A percentile compares a stretch with the other conserved stretches of the same genome.
These are phyloP conservation scores for Athelia sp. DNA, from an alignment of 1,284 basidiomycete genomes.

Conservation along the genomic window DNA sequence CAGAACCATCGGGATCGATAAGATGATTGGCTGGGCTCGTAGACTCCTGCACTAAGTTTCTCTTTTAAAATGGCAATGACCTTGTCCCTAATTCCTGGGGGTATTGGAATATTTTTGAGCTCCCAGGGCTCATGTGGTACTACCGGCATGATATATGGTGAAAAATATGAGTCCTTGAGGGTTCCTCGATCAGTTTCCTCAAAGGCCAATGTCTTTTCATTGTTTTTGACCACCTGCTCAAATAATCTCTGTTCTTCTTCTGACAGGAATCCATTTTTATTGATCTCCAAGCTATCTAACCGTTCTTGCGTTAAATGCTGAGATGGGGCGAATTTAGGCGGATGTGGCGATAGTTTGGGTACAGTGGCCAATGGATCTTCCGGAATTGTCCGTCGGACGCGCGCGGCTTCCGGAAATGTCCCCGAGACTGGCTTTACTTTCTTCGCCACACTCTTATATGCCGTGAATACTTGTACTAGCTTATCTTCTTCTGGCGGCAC, in stretches of 20 bases:
- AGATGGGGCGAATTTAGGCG: slow-evolving; percentile 5
- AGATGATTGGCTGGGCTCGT: slow-evolving; percentile 17
- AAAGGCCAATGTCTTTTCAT: slow-evolving; percentile 26
- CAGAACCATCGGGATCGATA: slow-evolving; percentile 26
- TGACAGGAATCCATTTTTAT: slow-evolving; percentile 19
- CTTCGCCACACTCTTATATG: slow-evolving; percentile 8
- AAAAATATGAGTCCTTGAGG: slow-evolving; percentile 29
- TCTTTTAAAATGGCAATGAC: slow-evolving; percentile 25
- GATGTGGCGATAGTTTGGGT: slow-evolving; percentile 1
- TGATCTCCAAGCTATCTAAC: slow-evolving; percentile 15
- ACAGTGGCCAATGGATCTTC: slow-evolving; percentile 7
- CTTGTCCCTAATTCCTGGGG: slow-evolving; percentile 28
- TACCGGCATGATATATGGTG: slow-evolving; percentile 26
- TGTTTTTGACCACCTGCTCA: slow-evolving; percentile 20
- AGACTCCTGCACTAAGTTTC: slow-evolving; percentile 20
- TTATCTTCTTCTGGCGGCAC: no score
- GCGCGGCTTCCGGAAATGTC: slow-evolving; percentile 5
- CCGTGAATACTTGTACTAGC: slow-evolving; percentile 1
- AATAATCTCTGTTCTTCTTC: slow-evolving; percentile 26
- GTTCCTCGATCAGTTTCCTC: slow-evolving; percentile 27
- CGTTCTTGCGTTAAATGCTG: slow-evolving; percentile 6
- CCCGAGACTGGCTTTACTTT: slow-evolving; percentile 8
- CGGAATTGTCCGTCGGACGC: slow-evolving; percentile 5
- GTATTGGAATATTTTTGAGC: slow-evolving; percentile 31
- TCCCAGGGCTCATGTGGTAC: slow-evolving; percentile 31